Evolutionary conservation across 2,329 filamentous ascomycete genomes (phyloP).

Genomic region (Fusarium albosuccineum): DNA sequence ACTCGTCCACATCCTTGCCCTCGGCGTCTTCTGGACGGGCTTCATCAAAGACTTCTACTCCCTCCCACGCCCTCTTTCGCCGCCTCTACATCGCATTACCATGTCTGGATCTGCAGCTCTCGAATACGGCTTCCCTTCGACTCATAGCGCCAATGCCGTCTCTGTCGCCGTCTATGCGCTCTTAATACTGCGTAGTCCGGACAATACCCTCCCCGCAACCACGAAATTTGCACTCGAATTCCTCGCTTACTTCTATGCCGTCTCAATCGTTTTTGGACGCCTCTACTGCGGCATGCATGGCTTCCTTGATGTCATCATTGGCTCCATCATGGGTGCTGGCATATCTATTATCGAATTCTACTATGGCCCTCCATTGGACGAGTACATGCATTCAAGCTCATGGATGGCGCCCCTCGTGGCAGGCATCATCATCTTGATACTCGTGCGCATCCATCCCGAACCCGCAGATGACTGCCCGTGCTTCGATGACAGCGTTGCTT

Average conservation of each 20-base stretch:
- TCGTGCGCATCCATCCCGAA: slow-evolving; percentile 93
- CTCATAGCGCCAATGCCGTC: slow-evolving; percentile 96
- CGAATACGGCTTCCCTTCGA: slow-evolving; percentile 97
- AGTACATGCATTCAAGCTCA: slow-evolving; percentile 75
- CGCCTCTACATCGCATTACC: slow-evolving; percentile 92
- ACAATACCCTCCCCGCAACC: slow-evolving; percentile 71
- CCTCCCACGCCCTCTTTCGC: slow-evolving; percentile 90
- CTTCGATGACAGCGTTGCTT: slow-evolving; percentile 95
- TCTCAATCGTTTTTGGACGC: slow-evolving; percentile 90
- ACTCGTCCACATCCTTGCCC: slow-evolving; percentile 80
- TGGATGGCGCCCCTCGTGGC: slow-evolving; percentile 75
- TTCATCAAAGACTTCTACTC: slow-evolving; percentile 96
- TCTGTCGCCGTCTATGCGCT: slow-evolving; percentile 91
- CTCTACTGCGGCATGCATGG: slow-evolving; percentile 99
- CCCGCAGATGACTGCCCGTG: slow-evolving; percentile 97
- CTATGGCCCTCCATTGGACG: slow-evolving; percentile 73
- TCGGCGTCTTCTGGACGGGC: slow-evolving; percentile 88
- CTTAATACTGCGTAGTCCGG: slow-evolving; percentile 74
- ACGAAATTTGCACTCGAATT: slow-evolving; percentile 74
- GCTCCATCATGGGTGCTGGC: slow-evolving; percentile 79
- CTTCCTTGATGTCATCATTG: slow-evolving; percentile 89
- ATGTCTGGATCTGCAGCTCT: slow-evolving; percentile 96
- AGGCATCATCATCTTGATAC: slow-evolving; percentile 74
- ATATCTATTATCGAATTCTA: slow-evolving; percentile 72
- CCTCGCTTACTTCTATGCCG: slow-evolving; percentile 84